Evolutionary conservation across 495 filamentous ascomycete genomes (phyloP), one percentile per base, ranked within the genome.

Genomic region (Penicillium desertorum): DNA sequence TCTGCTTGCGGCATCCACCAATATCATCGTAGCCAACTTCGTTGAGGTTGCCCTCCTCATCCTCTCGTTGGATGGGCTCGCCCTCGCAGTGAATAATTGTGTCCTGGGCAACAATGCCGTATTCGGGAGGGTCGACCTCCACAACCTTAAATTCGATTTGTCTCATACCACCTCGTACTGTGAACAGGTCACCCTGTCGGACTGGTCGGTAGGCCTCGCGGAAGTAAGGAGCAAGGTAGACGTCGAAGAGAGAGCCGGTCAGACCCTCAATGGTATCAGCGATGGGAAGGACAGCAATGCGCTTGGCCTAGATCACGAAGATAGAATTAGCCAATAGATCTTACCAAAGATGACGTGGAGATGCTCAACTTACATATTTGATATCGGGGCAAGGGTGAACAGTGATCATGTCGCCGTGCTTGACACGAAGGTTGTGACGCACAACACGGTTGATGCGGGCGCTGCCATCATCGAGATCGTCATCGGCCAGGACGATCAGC

Each of bases 301-400:
- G 92, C 83, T 98, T 98, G 75, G 94, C 94, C 92, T 97, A 23
- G 51, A 39, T 52, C 32, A 11, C 50, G 16, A 58, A 51, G 20
- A 56, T 50, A 41, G 17, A 14, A 54, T 65, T 62, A 62, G 53
- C 39, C 41, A 22, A 22, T 19, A 51, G 46, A 43, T 56, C 47
- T 12, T 46, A 5, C 0, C n/a, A 14, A 27, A 32, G 2, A 11
- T 9, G 4, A 3, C 25, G 17, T 11, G 2, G 16, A 37, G 12
- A 10, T 7, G 14, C 17, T 14, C 52, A 16, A 74, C 91, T 71
- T 77, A 97, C 92, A 76, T 98, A 98, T 96, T 98, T 98, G 78
- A 98, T 98, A 72, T 98, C 94, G n/a, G 95, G 93, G 79, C 94
- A 98, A n/a, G 94, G 84, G 80, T 98, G 92, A 56, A 98, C 90